phyloP scores from a whole-genome alignment of 768 basidiomycete species.

The Lactifluus volemus region DNA sequence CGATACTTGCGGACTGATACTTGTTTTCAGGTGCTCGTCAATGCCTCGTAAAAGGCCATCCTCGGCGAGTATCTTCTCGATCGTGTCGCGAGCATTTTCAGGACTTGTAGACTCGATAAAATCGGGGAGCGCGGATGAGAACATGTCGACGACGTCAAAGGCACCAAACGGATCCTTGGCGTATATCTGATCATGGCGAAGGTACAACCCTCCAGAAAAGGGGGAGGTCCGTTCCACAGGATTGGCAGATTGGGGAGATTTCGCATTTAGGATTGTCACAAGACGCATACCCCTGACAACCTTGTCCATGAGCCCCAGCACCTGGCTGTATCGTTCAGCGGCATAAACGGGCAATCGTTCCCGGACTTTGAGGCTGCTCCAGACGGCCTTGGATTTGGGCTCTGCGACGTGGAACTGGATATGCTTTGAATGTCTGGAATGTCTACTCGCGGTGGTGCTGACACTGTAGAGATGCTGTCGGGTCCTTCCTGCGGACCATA shows the following conservation, averaged over 20 bases:
- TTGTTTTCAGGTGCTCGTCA: neutral
- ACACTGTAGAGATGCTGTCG: neutral
- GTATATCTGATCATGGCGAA: constrained; percentile 1
- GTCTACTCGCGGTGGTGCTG: neutral
- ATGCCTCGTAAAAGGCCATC: neutral
- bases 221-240: neutral
- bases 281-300: neutral
- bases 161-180: neutral
- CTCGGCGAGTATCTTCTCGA: neutral
- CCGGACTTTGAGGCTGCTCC: neutral
- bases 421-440: neutral
- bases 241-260: neutral
- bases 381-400: neutral
- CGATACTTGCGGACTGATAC: neutral
- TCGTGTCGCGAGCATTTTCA: neutral
- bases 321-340: neutral
- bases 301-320: neutral
- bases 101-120: neutral
- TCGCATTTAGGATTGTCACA: neutral
- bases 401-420: neutral
- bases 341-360: neutral
- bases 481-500: neutral
- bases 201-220: too few relatives aligned
- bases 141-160: neutral
- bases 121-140: neutral